phyloP scores from a whole-genome alignment of 192 early-diverging fungal genomes.

The Coemansia sp. region DNA sequence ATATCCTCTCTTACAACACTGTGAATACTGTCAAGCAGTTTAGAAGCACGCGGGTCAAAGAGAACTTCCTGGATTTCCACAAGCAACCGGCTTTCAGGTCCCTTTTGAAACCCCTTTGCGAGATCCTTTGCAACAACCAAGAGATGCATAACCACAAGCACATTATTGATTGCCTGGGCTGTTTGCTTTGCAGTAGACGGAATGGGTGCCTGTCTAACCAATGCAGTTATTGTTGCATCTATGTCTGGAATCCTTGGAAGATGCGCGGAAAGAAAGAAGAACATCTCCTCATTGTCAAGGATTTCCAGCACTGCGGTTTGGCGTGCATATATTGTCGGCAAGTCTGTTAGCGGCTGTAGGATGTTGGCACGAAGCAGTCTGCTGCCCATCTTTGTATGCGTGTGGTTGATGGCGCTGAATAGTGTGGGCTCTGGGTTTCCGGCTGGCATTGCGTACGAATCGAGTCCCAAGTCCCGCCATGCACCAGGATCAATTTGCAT shows the following conservation, averaged over 20 bases:
- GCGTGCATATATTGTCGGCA: conserved; percentile 36
- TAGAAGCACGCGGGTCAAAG: conserved; percentile 35
- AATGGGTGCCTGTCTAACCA: conserved; percentile 47
- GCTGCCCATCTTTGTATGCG: conserved; percentile 42
- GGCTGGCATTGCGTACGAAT: conserved; percentile 8
- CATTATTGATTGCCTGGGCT: conserved; percentile 65
- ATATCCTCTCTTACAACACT: conserved; percentile 72
- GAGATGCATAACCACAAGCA: conserved; percentile 70
- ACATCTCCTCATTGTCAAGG: conserved; percentile 52
- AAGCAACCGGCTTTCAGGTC: conserved; percentile 49
- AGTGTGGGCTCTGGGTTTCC: conserved; percentile 15
- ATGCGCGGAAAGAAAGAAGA: conserved; percentile 49
- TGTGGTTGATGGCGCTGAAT: conserved; percentile 39
- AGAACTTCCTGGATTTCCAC: conserved; percentile 50
- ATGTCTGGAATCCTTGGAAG: conserved; percentile 58
- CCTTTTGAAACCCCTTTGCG: conserved; percentile 25
- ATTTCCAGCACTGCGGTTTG: conserved; percentile 45
- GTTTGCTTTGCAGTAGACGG: conserved; percentile 59
- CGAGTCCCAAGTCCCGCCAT: conserved; percentile 39
- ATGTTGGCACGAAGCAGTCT: conserved; percentile 75
- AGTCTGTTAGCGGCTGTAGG: conserved; percentile 64
- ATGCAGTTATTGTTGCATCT: conserved; percentile 59
- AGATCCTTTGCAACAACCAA: conserved; percentile 56
- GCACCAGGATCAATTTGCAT: conserved; percentile 54
- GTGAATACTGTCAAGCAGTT: conserved; percentile 58